phyloP scores from a whole-genome alignment of 2,329 filamentous ascomycete genomes.

The Aspergillus flavus region DNA sequence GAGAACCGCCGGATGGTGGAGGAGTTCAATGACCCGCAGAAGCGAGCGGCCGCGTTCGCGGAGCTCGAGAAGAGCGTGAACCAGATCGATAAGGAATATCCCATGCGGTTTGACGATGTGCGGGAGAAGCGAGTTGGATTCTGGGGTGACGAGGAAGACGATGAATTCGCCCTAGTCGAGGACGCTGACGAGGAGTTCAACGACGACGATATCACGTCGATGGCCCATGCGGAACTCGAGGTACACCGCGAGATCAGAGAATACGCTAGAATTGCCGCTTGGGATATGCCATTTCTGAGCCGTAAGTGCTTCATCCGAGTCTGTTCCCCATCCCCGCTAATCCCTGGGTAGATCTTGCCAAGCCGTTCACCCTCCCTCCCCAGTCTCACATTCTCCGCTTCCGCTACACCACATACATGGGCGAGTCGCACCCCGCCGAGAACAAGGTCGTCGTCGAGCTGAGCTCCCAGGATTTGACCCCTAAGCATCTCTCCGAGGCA shows the following conservation, averaged over 20 bases:
- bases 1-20: slow-evolving; percentile 39
- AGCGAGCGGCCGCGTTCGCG: slow-evolving; percentile 31
- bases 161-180: slow-evolving; percentile 49
- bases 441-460: slow-evolving; percentile 96
- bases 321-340: background rate
- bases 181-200: slow-evolving; percentile 60
- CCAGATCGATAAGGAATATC: slow-evolving; percentile 34
- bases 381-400: slow-evolving; percentile 76
- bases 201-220: slow-evolving; percentile 79
- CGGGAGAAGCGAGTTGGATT: slow-evolving; percentile 35
- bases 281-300: slow-evolving; percentile 91
- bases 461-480: slow-evolving; percentile 68
- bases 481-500: slow-evolving; percentile 60
- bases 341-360: slow-evolving; percentile 69
- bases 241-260: slow-evolving; percentile 85
- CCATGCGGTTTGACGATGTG: slow-evolving; percentile 33
- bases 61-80: slow-evolving; percentile 36
- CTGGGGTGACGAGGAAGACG: slow-evolving; percentile 49
- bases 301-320: slow-evolving; percentile 60
- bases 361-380: slow-evolving; percentile 74
- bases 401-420: slow-evolving; percentile 96
- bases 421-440: slow-evolving; percentile 86
- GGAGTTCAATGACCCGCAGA: slow-evolving; percentile 39
- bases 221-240: slow-evolving; percentile 85
- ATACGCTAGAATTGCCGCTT: slow-evolving; percentile 83